These are phyloP conservation scores for Scedosporium apiospermum DNA, from an alignment of 2,329 filamentous ascomycete genomes.

Conservation along the genomic window DNA sequence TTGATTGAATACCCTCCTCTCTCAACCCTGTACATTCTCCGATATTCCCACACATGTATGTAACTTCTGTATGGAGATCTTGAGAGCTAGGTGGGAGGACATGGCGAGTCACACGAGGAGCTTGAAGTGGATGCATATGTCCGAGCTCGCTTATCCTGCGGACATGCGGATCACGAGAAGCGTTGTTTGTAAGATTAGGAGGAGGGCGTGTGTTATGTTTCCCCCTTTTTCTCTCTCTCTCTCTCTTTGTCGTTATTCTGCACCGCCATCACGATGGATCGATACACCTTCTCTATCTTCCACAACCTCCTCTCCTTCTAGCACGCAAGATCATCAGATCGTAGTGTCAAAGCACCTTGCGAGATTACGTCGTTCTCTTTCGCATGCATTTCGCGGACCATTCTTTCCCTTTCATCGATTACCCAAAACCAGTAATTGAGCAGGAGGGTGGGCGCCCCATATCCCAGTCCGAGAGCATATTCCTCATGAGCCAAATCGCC, in stretches of 20 bases:
- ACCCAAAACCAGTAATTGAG: too few relatives aligned
- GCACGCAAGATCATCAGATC: background rate
- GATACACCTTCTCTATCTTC: background rate
- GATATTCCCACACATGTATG: background rate
- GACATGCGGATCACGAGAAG: background rate
- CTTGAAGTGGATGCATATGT: background rate
- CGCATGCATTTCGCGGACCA: too few relatives aligned
- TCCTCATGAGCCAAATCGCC: background rate
- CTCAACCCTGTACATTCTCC: background rate
- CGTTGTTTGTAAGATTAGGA: background rate
- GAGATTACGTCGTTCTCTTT: too few relatives aligned
- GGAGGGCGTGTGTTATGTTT: background rate
- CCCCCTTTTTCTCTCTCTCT: background rate
- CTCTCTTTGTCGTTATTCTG: background rate
- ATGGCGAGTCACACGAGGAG: background rate
- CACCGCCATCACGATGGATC: background rate
- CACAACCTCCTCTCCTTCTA: background rate
- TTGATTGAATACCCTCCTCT: background rate
- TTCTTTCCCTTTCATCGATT: too few relatives aligned
- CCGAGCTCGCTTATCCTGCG: background rate
- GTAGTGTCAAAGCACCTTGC: background rate
- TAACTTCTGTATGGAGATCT: background rate
- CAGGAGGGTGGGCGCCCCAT: too few relatives aligned
- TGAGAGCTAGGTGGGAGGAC: background rate
- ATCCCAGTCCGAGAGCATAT: background rate